Base-by-base conservation (phyloP, 2,329 filamentous ascomycete genomes). In the Aspergillus texensis region DNA sequence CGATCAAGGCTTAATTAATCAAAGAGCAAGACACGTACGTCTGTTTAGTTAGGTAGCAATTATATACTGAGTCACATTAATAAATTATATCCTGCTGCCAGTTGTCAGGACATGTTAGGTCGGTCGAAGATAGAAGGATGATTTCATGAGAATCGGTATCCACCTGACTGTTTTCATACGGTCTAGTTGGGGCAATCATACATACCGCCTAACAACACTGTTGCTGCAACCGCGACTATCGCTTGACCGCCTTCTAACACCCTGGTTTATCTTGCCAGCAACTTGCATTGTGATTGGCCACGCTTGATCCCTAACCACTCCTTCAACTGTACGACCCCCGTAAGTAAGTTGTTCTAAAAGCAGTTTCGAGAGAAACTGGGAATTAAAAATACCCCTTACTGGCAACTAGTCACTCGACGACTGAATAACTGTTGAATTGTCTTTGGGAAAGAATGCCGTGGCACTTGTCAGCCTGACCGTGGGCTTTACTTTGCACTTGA, bases 351-450 rank as follows among this genome's bases (percentile, higher is more conserved):
- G 48, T 34, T 30, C 26, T 52, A 32, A 55, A 55, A 55, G 26
- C 32, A 19, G n/a, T 26, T 39, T 55, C 52, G 6, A 26, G 21
- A 14, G 32, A 55, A 39, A 43, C 48, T 52, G 28, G 46, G 46
- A 60, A 34, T 21, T 54, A 41, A 32, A 54, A 36, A 41, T n/a
- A 55, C 55, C 48, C 48, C 48, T 60, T 60, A 53, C 48, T 60
- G 58, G 26, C 10, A 32, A 26, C 16, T 32, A 48, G 21, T 48
- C 45, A 26, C 45, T 48, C 4, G 45, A 19, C 24, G 3, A 52
- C 21, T n/a, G 21, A 34, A 12, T 19, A n/a, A 52, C 4, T 52
- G 3, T n/a, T 32, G 28, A 32, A 16, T 52, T 30, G 14, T 30
- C 26, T 52, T 52, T 52, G 6, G 24, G 10, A 32, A 54, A 60